phyloP scores from a whole-genome alignment of 306 rosid genomes.

The Begonia loranthoides region DNA sequence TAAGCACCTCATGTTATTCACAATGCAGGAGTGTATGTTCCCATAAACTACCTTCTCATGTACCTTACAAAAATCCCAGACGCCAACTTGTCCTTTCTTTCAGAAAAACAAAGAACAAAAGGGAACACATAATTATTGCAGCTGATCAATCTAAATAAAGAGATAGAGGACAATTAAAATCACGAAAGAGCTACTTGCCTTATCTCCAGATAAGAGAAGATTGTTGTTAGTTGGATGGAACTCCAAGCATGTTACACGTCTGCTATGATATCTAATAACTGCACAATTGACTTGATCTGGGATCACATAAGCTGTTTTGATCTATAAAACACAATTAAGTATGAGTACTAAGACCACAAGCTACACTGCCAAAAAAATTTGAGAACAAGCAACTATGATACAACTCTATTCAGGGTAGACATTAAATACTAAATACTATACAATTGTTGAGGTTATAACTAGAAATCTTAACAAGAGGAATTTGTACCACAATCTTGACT shows the following conservation, averaged over 20 bases:
- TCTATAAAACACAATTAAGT: conserved; percentile 20
- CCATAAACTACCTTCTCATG: conserved; percentile 79
- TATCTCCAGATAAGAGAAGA: conserved; percentile 85
- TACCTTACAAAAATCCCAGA: conserved; percentile 76
- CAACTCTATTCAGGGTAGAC: background rate
- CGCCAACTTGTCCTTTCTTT: conserved; percentile 98
- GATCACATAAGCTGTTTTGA: conserved; percentile 66
- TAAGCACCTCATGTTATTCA: conserved; percentile 77
- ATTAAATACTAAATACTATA: conserved; percentile 3
- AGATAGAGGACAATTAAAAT: background rate
- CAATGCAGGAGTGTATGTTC: conserved; percentile 64
- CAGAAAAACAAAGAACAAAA: conserved; percentile 11
- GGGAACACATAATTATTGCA: background rate
- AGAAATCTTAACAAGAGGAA: no score
- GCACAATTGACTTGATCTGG: conserved; percentile 81
- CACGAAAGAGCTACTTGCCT: conserved; percentile 32
- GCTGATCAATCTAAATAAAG: no score
- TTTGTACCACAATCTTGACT: no score
- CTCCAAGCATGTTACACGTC: conserved; percentile 78
- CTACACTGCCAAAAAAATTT: background rate
- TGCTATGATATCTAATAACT: conserved; percentile 83
- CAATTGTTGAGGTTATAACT: background rate
- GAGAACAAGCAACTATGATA: background rate
- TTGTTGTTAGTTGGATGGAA: conserved; percentile 87
- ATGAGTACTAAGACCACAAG: background rate